A percentile compares a stretch with the other conserved stretches of the same genome.
These are phyloP conservation scores for Chenopodium quinoa DNA, from an alignment of 148 eudicot genomes.

Conservation along the genomic window DNA sequence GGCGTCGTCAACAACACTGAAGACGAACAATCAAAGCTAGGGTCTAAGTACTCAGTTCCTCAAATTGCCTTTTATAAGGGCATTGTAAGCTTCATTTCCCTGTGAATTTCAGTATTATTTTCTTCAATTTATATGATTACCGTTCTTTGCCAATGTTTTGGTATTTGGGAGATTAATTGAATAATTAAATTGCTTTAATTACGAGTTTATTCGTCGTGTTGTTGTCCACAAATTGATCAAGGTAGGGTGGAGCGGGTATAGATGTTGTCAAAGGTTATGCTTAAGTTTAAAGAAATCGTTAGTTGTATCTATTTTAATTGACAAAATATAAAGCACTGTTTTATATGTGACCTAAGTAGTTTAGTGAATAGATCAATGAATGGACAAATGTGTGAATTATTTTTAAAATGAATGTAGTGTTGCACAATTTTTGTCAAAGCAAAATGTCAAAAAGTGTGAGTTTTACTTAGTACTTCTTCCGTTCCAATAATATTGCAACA, in stretches of 20 bases:
- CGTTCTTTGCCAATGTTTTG: neutral
- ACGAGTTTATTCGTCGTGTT: neutral
- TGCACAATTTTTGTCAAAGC: neutral
- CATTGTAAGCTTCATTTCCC: slow-evolving; percentile 52
- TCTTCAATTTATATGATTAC: neutral
- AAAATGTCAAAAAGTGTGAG: neutral
- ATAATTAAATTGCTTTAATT: neutral
- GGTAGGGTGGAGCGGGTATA: neutral
- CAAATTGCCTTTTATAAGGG: slow-evolving; percentile 89
- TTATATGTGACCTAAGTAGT: neutral
- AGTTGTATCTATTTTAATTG: neutral
- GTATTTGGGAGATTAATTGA: neutral
- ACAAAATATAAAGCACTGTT: neutral
- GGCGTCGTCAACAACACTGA: slow-evolving; percentile 82
- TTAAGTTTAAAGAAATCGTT: neutral
- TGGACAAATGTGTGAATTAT: neutral
- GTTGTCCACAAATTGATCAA: neutral
- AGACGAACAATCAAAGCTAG: slow-evolving; percentile 91
- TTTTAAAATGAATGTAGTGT: neutral
- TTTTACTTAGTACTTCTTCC: neutral
- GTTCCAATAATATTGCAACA: too few relatives aligned
- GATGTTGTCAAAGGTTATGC: neutral
- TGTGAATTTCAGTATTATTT: neutral
- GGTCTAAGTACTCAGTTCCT: slow-evolving; percentile 72
- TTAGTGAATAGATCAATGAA: neutral